Evolutionary conservation across 2,329 filamentous ascomycete species (phyloP), one percentile per base, ranked within the genome.

Genomic region (Aspergillus intermedius): DNA sequence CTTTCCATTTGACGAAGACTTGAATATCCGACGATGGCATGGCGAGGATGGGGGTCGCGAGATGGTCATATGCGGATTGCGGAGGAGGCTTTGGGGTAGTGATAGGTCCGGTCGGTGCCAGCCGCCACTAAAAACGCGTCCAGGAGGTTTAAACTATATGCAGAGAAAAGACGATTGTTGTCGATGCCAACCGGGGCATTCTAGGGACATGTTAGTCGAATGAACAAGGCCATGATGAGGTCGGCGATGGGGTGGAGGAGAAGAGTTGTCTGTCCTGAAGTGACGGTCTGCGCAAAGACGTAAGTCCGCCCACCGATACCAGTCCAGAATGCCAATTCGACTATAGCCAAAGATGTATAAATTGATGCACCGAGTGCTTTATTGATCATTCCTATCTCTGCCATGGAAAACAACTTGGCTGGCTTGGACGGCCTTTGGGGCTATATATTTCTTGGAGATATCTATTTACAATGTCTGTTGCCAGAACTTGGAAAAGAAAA

Each of bases 1-100:
- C 88, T 68, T 89, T 86, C 87, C 91, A 98, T 74, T 86, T 84
- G 69, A 98, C 88, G 69, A 91, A 95, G 71, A 96, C 91, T 69
- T 91, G 87, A 67, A 98, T 89, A 75, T 94, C 91, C 72, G 78
- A 81, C 72, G 78, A 81, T 66, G 74, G 72, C 68, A 76, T 75
- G 54, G 65, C 66, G 65, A 63, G 53, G 43, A 55, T 53, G 52
- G 58, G 37, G 15, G 53, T 63, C 56, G 67, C 64, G 62, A 62
- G 67, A 59, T 60, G 60, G 59, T 55, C 54, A 50, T 50, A 56
- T 50, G 52, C 50, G 32, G 46, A 49, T 47, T 49, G 54, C 43
- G 50, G 47, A 44, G 42, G 50, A 40, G 48, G 53, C 48, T 47
- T 54, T 47, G 54, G 45, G 50, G 50, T 52, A 54, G 47, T 35